Base-by-base conservation (phyloP, 2,329 filamentous ascomycete genomes). In the Fusarium dimerum region DNA sequence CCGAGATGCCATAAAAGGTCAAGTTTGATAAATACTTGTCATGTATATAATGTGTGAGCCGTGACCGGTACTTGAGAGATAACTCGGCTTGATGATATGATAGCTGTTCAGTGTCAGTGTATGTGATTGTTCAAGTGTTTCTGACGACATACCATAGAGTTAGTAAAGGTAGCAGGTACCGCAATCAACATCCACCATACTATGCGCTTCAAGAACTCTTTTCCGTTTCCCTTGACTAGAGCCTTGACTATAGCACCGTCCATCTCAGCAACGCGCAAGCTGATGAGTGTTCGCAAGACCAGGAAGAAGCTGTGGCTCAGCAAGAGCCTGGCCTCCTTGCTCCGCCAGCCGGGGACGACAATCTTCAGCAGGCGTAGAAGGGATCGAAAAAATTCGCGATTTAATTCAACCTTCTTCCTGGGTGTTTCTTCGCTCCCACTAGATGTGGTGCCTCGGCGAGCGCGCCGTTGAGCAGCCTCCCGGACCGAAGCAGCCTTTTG, bases 121-220 rank as follows among this genome's bases (percentile, higher is more conserved):
- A 43, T 10, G 43, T 40, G n/a, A n/a, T 3, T 39, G 13, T 15
- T 8, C 15, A 15, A 26, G 18, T 20, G 30, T 16, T 15, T 10
- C 6, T 3, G 42, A 43, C 9, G 34, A 20, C 83, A 72, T 73
- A 94, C 90, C 94, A 99, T 99, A 1, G 92, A 97, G 73, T 99
- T 99, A 40, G 94, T 99, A 70, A 97, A 97, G 0, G 94, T 97
- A 2, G 94, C 94, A 10, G 94, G 94, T 15, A 99, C 82, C 26
- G 94, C 93, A 60, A 99, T 94, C 50, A 93, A 71, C 94, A 99
- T 99, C 94, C 94, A 99, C 92, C 93, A 97, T 6, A 95, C 83
- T 63, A 99, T 86, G 1, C 91, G 86, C 62, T 87, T 86, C 64
- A 97, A 68, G 62, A 99, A 99, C 60, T 96, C 92, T 71, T 85